Base-by-base conservation (phyloP, 129 eudicot species). In the Flaveria brownii region DNA sequence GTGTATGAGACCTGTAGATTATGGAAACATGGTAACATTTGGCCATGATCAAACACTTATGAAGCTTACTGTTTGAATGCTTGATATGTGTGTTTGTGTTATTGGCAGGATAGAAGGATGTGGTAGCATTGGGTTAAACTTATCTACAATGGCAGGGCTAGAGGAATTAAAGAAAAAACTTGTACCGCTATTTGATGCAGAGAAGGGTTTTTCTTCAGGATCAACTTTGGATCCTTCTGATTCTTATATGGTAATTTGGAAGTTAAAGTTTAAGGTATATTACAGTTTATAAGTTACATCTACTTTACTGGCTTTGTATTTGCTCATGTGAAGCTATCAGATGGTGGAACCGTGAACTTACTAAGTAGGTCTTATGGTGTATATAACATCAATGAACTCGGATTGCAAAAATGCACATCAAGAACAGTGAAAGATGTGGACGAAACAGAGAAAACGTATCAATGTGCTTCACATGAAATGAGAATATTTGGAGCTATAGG, bases 381-480 rank as follows among this genome's bases (percentile, higher is more conserved):
- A 47, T 94, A 94, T 92, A 94, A 94, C 74, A 82, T 94, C 26
- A 94, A 94, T 26, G 99, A 94, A 87, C 93, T 89, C 26, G 99
- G 99, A 23, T 76, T 94, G 75, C 99, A 94, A 66, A 94, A 94
- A 80, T 91, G 97, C 82, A 86, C 88, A 18, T 88, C 93, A 9
- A 85, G 93, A 26, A 67, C 93, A 0, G 86, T 71, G 46, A 86
- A 87, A 66, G 88, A 86, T 13, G 71, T 78, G 6, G 96, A 89
- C n/a, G 87, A 84, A 72, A 71, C 85, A 18, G 99, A 94, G 77
- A 94, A 82, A 78, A 94, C 97, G 7, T 94, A 87, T 41, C 85
- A 73, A 43, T 88, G 96, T 85, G 99, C 99, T 71, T 94, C 99
- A 33, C 91, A 86, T 80, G 99, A 94, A 89, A 94, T 91, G 96